Conservation (phyloP, 495 filamentous ascomycete genomes). For the Haplographium delicatum region DNA sequence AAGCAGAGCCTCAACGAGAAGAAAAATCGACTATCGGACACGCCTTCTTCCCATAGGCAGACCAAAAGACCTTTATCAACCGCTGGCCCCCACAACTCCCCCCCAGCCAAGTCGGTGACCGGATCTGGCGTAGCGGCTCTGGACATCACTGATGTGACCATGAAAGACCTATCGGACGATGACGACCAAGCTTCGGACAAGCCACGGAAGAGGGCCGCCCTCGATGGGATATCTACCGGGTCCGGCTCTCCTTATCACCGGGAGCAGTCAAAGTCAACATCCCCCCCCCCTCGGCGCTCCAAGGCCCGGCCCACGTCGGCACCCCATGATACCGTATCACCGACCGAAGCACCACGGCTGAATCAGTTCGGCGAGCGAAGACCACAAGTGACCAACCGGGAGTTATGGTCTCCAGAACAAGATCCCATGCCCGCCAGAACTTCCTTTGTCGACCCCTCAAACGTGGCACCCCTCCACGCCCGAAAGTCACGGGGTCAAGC, state of each 20-base stretch:
- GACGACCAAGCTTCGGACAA: background rate
- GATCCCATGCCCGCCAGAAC: background rate
- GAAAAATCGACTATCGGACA: background rate
- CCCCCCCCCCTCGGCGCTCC: constrained; percentile 15
- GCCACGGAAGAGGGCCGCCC: background rate
- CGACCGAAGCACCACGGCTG: no score
- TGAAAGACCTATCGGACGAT: constrained; percentile 12
- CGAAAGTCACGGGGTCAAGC: constrained; percentile 8
- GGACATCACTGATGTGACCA: constrained; percentile 1
- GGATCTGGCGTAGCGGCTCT: background rate
- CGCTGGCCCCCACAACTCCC: background rate
- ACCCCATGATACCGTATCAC: no score
- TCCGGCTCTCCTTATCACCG: constrained; percentile 13
- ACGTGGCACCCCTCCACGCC: constrained; percentile 6
- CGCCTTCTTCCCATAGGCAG: background rate
- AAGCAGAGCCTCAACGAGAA: no score
- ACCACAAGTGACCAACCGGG: no score
- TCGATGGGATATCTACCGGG: constrained; percentile 16
- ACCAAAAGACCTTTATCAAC: background rate
- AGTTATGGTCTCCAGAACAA: constrained; percentile 15
- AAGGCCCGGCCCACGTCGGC: constrained; percentile 12
- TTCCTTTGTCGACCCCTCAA: constrained; percentile 10
- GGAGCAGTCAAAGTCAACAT: no score
- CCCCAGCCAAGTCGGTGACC: constrained; percentile 7
- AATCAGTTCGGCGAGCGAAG: no score